Percentiles rank a stretch among this genome's conserved stretches.
Conservation (phyloP, 805 yeast species). For the Myxozyma neotropica region DNA sequence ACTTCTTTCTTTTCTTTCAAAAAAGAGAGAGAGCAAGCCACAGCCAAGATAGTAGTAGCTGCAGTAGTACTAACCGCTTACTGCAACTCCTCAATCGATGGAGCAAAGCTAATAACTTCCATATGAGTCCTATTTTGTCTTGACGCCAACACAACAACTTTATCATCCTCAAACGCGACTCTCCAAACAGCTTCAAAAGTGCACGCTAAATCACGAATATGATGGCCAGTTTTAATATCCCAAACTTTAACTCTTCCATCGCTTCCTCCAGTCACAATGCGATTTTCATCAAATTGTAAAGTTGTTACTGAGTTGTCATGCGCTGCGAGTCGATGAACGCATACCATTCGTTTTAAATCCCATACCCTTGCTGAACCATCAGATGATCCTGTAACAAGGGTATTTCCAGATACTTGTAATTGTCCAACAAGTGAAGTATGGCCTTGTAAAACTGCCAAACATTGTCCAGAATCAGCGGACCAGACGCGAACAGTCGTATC, state of each 20-base stretch:
- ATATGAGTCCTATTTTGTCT: conserved; percentile 39
- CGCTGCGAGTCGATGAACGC: conserved; percentile 63
- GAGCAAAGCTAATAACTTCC: conserved; percentile 46
- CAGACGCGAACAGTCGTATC: conserved; percentile 94
- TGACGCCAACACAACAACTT: conserved; percentile 46
- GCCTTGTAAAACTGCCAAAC: conserved; percentile 71
- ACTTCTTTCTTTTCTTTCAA: background rate
- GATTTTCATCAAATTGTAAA: conserved; percentile 45
- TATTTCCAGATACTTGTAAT: conserved; percentile 69
- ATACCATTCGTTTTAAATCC: conserved; percentile 77
- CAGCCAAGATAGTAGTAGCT: background rate
- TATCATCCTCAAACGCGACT: conserved; percentile 46
- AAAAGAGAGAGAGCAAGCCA: background rate
- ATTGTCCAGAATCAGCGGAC: conserved; percentile 87
- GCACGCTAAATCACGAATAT: conserved; percentile 43
- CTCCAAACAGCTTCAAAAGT: conserved; percentile 48
- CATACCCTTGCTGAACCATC: conserved; percentile 81
- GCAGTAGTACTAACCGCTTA: background rate
- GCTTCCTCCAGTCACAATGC: conserved; percentile 49
- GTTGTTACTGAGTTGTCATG: conserved; percentile 50
- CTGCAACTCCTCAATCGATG: conserved; percentile 33
- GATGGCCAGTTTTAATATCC: conserved; percentile 46
- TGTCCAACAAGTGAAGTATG: conserved; percentile 95
- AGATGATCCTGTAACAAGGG: conserved; percentile 80
- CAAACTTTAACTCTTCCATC: conserved; percentile 50